Evolutionary conservation across 2,329 filamentous ascomycete genomes (phyloP).

Genomic region (Penicillium sp.): DNA sequence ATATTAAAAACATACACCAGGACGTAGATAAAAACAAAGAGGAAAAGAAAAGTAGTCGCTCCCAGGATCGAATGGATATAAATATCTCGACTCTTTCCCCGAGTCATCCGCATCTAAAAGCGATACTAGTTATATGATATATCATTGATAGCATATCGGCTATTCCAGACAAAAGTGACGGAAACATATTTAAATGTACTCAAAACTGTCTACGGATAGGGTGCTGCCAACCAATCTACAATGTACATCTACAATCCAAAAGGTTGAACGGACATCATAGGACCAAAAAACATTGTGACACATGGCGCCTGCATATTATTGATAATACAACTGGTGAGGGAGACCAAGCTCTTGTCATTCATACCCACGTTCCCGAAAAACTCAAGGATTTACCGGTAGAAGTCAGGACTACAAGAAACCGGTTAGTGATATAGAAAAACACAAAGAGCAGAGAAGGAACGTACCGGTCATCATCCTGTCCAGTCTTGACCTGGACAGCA

Average conservation of each 20-base stretch:
- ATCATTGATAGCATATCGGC: neutral
- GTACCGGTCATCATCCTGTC: slow-evolving; percentile 63
- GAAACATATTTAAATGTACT: neutral
- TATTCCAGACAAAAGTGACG: neutral
- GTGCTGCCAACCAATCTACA: neutral
- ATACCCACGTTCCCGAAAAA: slow-evolving; percentile 4
- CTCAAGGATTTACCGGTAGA: slow-evolving; percentile 62
- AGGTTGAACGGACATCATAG: neutral
- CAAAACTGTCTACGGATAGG: too few species aligned
- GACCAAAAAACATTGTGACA: slow-evolving; percentile 6
- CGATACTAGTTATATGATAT: neutral
- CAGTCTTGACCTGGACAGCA: slow-evolving; percentile 90
- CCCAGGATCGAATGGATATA: too few species aligned
- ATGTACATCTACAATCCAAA: neutral
- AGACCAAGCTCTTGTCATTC: slow-evolving; percentile 21
- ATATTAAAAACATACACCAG: too few species aligned
- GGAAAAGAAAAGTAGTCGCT: too few species aligned
- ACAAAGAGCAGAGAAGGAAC: slow-evolving; percentile 15
- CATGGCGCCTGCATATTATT: slow-evolving; percentile 17
- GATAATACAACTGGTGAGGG: slow-evolving; percentile 29
- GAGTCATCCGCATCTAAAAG: neutral
- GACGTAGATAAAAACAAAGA: too few species aligned
- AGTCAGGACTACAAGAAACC: slow-evolving; percentile 72
- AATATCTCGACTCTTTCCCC: too few species aligned
- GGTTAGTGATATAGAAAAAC: slow-evolving; percentile 39